phyloP scores from a whole-genome alignment of 1,139 yeast species.

The Scheffersomyces insectosa region DNA sequence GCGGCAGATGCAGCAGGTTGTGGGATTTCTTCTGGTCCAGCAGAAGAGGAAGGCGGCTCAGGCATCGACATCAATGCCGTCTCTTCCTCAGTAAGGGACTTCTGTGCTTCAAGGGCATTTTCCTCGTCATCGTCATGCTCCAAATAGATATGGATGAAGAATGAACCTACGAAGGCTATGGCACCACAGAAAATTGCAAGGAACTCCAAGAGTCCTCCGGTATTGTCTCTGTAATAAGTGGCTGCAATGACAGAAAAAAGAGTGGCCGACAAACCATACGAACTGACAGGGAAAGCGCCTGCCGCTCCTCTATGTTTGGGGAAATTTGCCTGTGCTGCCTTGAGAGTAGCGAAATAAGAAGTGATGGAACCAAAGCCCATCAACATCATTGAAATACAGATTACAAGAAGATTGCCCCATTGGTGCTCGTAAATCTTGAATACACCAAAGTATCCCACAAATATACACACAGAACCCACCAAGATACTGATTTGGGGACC shows the following conservation, averaged over 20 bases:
- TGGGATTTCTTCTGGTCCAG: background rate
- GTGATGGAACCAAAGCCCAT: conserved; percentile 69
- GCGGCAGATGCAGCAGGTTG: background rate
- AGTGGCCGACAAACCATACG: conserved; percentile 55
- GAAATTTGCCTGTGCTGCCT: conserved; percentile 69
- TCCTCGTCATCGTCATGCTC: conserved; percentile 20
- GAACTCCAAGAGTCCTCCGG: conserved; percentile 41
- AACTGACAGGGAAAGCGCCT: conserved; percentile 60
- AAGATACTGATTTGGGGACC: conserved; percentile 58
- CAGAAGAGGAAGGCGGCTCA: background rate
- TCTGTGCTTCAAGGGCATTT: background rate
- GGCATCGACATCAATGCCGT: conserved; percentile 4
- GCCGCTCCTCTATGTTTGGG: conserved; percentile 73
- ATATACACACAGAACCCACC: conserved; percentile 53
- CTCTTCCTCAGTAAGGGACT: conserved; percentile 5
- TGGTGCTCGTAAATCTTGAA: conserved; percentile 29
- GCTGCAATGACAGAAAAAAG: conserved; percentile 48
- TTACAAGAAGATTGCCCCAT: conserved; percentile 22
- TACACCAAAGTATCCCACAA: conserved; percentile 40
- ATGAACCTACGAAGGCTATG: conserved; percentile 37
- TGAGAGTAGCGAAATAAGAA: conserved; percentile 64
- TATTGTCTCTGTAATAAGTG: conserved; percentile 40
- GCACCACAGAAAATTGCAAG: conserved; percentile 40
- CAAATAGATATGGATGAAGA: conserved; percentile 35
- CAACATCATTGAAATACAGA: conserved; percentile 42